phyloP scores from a whole-genome alignment of 2,329 filamentous ascomycete species.

The Bipolaris cookei region DNA sequence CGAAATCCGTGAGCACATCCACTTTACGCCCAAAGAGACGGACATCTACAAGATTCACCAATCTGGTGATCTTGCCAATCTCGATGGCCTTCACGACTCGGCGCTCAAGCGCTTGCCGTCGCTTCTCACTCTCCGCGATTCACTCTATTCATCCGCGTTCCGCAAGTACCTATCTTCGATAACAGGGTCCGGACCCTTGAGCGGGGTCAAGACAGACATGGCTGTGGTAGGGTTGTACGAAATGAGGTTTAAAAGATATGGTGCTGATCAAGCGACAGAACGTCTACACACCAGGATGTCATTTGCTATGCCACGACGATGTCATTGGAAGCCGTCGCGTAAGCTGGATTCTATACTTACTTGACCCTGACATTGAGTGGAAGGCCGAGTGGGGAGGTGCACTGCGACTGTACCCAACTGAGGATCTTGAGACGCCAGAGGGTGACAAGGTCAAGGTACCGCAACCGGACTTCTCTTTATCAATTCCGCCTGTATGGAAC shows the following conservation, averaged over 20 bases:
- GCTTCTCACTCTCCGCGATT: constrained; percentile 89
- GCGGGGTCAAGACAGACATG: constrained; percentile 96
- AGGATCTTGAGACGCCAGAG: constrained; percentile 67
- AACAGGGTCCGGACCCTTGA: constrained; percentile 84
- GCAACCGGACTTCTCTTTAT: constrained; percentile 75
- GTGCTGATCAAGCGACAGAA: constrained; percentile 58
- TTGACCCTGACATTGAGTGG: constrained; percentile 90
- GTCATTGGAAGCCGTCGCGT: constrained; percentile 96
- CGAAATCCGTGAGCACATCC: constrained; percentile 88
- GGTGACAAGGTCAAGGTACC: constrained; percentile 81
- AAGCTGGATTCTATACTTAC: constrained; percentile 96
- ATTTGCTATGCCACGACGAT: constrained; percentile 95
- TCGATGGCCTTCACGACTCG: constrained; percentile 88
- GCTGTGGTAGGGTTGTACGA: constrained; percentile 67
- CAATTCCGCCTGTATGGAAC: constrained; percentile 94
- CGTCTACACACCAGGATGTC: constrained; percentile 94
- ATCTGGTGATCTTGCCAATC: constrained; percentile 94
- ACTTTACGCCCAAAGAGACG: constrained; percentile 97
- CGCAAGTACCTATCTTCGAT: constrained; percentile 86
- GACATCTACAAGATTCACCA: constrained; percentile 99
- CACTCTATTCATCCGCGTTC: constrained; percentile 89
- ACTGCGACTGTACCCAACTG: constrained; percentile 81
- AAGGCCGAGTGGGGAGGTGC: constrained; percentile 91
- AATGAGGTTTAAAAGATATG: background rate
- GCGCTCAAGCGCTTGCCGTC: constrained; percentile 87